Evolutionary conservation across 768 basidiomycete genomes (phyloP).

Genomic region (Coprinopsis marcescibilis): DNA sequence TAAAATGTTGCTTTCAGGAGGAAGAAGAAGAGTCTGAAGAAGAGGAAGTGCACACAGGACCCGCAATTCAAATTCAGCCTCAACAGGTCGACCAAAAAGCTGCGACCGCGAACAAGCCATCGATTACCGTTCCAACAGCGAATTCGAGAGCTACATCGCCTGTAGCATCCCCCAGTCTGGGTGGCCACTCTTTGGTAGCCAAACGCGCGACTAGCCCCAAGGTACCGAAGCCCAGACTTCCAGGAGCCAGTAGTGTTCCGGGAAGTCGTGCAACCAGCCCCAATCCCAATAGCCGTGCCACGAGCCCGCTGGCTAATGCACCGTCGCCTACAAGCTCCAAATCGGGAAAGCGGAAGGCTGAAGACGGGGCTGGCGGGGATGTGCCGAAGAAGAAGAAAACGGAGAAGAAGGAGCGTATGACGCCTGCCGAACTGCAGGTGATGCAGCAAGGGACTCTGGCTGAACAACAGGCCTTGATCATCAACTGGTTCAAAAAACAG

Average conservation of each 20-base stretch:
- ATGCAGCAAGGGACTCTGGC: too few relatives aligned
- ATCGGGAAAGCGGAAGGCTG: slow-evolving; percentile 47
- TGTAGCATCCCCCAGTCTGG: slow-evolving; percentile 44
- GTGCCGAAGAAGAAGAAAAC: too few relatives aligned
- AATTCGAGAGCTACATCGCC: slow-evolving; percentile 61
- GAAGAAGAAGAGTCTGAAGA: slow-evolving; percentile 78
- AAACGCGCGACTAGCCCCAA: slow-evolving; percentile 85
- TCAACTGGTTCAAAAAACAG: slow-evolving; percentile 70
- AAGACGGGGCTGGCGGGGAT: slow-evolving; percentile 28
- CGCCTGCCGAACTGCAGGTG: slow-evolving; percentile 29
- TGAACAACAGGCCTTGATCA: slow-evolving; percentile 60
- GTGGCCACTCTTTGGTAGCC: slow-evolving; percentile 76
- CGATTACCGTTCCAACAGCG: slow-evolving; percentile 23
- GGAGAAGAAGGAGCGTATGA: slow-evolving; percentile 51
- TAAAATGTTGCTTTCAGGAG: slow-evolving; percentile 32
- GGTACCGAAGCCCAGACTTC: slow-evolving; percentile 49
- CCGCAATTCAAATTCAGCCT: slow-evolving; percentile 43
- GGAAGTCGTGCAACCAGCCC: slow-evolving; percentile 41
- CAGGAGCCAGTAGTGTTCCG: slow-evolving; percentile 43
- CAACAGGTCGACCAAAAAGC: slow-evolving; percentile 39
- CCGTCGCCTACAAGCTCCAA: slow-evolving; percentile 20
- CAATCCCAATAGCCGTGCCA: slow-evolving; percentile 39
- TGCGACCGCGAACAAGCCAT: slow-evolving; percentile 27
- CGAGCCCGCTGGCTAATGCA: slow-evolving; percentile 36
- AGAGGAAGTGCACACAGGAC: slow-evolving; percentile 29